These are phyloP conservation scores for Nicotiana undulata DNA, from an alignment of 257 asterid genomes.

Conservation along the genomic window DNA sequence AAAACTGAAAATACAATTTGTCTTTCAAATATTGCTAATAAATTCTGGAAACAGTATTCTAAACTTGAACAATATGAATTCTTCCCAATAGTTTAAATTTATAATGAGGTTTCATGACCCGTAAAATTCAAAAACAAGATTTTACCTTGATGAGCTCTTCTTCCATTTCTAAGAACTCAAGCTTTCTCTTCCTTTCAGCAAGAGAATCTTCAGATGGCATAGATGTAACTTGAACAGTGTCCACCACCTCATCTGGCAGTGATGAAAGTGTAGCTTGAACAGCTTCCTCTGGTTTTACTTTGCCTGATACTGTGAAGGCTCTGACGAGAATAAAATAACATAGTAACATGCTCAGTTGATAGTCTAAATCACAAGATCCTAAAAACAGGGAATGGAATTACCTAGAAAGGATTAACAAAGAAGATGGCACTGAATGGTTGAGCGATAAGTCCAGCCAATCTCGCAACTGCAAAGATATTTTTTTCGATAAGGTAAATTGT, in stretches of 20 bases:
- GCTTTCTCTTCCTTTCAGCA: constrained; percentile 84
- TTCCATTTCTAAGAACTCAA: constrained; percentile 85
- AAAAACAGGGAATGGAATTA: constrained; percentile 10
- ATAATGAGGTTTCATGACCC: neutral
- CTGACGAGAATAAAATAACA: constrained; percentile 21
- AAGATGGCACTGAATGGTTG: constrained; percentile 85
- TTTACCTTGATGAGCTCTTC: constrained; percentile 85
- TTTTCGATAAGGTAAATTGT: too few species aligned
- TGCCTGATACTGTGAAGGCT: constrained; percentile 80
- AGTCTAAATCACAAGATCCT: neutral
- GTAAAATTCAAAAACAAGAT: neutral
- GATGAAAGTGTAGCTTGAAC: constrained; percentile 80
- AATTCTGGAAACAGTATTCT: neutral
- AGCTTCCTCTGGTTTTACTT: constrained; percentile 75
- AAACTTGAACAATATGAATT: neutral
- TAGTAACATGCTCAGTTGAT: neutral
- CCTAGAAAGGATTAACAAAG: constrained; percentile 89
- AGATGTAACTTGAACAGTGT: constrained; percentile 67
- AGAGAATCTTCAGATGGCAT: constrained; percentile 88
- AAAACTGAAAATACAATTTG: neutral
- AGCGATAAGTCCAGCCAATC: constrained; percentile 93
- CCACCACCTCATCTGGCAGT: constrained; percentile 92
- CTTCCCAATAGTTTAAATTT: neutral
- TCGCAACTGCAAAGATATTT: constrained; percentile 50
- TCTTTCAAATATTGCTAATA: neutral